These are phyloP conservation scores for Annulohypoxylon stygium DNA, from an alignment of 495 filamentous ascomycete species.

Conservation along the genomic window DNA sequence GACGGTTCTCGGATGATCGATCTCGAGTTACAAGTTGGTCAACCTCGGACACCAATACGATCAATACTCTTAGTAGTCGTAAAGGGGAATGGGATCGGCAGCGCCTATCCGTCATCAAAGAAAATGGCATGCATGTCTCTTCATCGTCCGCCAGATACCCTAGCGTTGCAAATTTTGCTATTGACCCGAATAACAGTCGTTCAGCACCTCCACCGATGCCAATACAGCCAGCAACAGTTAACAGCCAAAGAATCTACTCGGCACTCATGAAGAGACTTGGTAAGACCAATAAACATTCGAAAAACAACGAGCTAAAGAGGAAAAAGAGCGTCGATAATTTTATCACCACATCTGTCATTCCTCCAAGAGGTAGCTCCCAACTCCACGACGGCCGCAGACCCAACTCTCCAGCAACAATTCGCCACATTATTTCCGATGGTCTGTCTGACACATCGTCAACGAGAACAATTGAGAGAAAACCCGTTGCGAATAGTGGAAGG, in stretches of 20 bases:
- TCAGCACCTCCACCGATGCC: slow-evolving; percentile 37
- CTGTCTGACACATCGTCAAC: slow-evolving; percentile 27
- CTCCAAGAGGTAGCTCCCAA: slow-evolving; percentile 50
- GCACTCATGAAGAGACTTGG: slow-evolving; percentile 78
- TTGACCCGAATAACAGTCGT: slow-evolving; percentile 13
- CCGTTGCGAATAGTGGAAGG: neutral
- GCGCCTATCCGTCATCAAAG: slow-evolving; percentile 75
- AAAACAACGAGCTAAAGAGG: slow-evolving; percentile 49
- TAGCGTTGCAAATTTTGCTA: neutral
- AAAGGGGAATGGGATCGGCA: slow-evolving; percentile 65
- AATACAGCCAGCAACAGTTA: slow-evolving; percentile 54
- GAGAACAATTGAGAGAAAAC: slow-evolving; percentile 16
- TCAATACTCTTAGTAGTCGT: slow-evolving; percentile 55
- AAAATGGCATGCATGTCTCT: slow-evolving; percentile 66
- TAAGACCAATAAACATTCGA: slow-evolving; percentile 50
- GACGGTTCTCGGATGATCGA: slow-evolving; percentile 63
- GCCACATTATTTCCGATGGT: slow-evolving; percentile 49
- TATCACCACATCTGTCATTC: slow-evolving; percentile 52
- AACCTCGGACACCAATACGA: slow-evolving; percentile 66
- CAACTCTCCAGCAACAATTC: slow-evolving; percentile 51
- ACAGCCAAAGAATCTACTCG: slow-evolving; percentile 77
- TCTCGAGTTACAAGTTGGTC: slow-evolving; percentile 85
- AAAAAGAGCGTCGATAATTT: slow-evolving; percentile 43
- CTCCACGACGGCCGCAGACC: slow-evolving; percentile 8
- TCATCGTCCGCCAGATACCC: slow-evolving; percentile 52